phyloP scores from a whole-genome alignment of 257 asterid species.

The Fraxinus excelsior region DNA sequence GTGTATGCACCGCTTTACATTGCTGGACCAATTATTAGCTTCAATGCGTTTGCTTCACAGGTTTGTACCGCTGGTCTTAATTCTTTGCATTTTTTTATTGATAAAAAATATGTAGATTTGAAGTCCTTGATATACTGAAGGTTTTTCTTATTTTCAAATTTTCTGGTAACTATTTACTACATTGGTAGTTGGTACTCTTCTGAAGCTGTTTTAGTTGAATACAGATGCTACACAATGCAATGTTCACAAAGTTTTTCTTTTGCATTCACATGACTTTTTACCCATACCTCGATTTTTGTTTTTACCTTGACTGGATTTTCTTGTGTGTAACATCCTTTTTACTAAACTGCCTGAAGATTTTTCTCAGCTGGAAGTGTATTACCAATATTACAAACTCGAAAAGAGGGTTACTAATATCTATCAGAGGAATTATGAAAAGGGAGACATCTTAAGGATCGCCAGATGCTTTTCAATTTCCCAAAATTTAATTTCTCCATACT shows the following conservation, averaged over 20 bases:
- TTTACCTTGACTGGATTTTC: slow-evolving; percentile 1
- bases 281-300: neutral
- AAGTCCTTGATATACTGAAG: slow-evolving; percentile 4
- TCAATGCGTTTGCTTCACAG: slow-evolving; percentile 98
- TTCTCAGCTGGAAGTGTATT: neutral
- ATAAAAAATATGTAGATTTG: neutral
- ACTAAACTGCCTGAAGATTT: neutral
- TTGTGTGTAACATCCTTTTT: neutral
- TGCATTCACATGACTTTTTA: slow-evolving; percentile 1
- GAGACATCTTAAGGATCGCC: slow-evolving; percentile 10
- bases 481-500: slow-evolving; percentile 8
- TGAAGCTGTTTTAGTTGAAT: neutral
- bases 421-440: slow-evolving; percentile 15
- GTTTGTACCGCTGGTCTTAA: slow-evolving; percentile 44
- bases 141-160: neutral
- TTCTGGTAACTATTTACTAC: neutral
- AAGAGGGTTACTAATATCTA: slow-evolving; percentile 1
- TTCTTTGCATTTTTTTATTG: slow-evolving; percentile 14
- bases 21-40: slow-evolving; percentile 97
- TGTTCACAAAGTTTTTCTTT: neutral
- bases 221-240: neutral
- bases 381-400: slow-evolving; percentile 1
- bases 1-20: slow-evolving; percentile 91
- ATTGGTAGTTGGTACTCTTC: neutral
- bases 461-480: slow-evolving; percentile 7